Evolutionary conservation across 352 stramenopile genomes (phyloP).

Genomic region (Stramenopiles sp.): DNA sequence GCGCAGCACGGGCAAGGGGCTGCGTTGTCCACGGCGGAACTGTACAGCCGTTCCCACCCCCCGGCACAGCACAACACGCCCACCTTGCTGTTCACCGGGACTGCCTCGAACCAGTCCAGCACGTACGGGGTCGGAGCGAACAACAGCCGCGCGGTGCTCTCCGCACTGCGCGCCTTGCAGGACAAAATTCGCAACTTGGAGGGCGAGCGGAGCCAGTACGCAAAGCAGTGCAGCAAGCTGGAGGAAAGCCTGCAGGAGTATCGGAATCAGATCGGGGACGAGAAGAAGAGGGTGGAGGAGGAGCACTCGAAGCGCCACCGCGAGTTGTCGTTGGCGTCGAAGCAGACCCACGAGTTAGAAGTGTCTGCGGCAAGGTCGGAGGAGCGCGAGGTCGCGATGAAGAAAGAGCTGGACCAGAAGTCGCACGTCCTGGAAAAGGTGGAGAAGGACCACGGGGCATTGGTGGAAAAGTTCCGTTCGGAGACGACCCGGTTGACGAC

Average conservation of each 20-base stretch:
- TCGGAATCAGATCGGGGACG: neutral
- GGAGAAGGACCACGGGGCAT: too few relatives aligned
- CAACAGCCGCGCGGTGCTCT: neutral
- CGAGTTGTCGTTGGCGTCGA: neutral
- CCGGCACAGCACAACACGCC: neutral
- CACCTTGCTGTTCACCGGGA: neutral
- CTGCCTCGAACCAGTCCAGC: neutral
- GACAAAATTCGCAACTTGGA: neutral
- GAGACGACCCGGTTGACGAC: neutral
- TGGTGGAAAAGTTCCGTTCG: neutral
- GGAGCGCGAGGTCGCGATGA: neutral
- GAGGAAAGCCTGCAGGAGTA: neutral
- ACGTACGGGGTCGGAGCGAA: neutral
- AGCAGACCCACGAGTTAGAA: neutral
- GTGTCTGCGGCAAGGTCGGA: neutral
- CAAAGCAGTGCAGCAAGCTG: neutral
- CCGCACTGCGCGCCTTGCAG: neutral
- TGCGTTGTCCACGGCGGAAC: neutral
- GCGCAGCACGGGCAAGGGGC: neutral
- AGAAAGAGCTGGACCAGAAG: neutral
- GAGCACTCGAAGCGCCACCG: neutral
- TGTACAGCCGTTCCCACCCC: neutral
- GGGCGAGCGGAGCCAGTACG: neutral
- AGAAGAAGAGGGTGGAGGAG: neutral
- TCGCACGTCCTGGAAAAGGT: too few relatives aligned